Evolutionary conservation across 2,329 filamentous ascomycete genomes (phyloP).

Genomic region (Phoma sp.): DNA sequence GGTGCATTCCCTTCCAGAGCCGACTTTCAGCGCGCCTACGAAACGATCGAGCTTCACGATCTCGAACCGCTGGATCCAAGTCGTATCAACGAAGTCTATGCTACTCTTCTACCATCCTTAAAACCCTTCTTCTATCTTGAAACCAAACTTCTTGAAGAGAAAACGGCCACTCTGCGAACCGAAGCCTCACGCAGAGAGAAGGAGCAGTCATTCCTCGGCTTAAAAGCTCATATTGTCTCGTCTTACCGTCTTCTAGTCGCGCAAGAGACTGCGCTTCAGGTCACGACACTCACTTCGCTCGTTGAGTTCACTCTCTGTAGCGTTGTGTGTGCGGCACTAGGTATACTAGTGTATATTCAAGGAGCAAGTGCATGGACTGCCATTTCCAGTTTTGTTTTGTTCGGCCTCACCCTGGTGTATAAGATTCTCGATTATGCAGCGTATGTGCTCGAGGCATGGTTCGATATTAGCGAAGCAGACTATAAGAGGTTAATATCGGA

Average conservation of each 20-base stretch:
- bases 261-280: conserved; percentile 1
- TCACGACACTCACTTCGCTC: conserved; percentile 5
- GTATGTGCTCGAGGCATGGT: conserved; percentile 1
- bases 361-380: conserved; percentile 2
- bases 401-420: background rate
- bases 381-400: background rate
- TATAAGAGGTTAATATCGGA: conserved; percentile 3
- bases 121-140: conserved; percentile 8
- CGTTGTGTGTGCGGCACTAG: background rate
- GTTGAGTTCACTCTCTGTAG: conserved; percentile 1
- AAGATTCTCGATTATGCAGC: background rate
- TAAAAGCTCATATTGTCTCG: conserved; percentile 5
- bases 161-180: background rate
- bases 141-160: background rate
- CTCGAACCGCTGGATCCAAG: background rate
- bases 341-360: conserved; percentile 8
- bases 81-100: background rate
- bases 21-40: background rate
- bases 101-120: background rate
- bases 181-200: background rate
- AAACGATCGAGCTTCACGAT: background rate
- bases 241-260: background rate
- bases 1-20: background rate
- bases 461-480: conserved; percentile 2
- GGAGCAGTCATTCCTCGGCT: background rate